phyloP scores from a whole-genome alignment of 495 filamentous ascomycete species.

The Endocarpon pusillum region DNA sequence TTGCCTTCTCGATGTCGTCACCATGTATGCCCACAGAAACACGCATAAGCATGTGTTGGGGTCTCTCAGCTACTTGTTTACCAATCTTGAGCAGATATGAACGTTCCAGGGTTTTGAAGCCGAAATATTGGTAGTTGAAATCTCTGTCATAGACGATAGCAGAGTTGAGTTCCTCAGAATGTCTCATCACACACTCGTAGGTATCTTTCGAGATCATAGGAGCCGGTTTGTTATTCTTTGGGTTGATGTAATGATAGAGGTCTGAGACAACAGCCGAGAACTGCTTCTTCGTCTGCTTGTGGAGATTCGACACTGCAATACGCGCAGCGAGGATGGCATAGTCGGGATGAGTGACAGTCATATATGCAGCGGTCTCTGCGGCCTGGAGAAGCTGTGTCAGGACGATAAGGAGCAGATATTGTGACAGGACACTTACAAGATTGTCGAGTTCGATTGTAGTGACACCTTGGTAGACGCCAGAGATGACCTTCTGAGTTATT shows the following conservation, averaged over 20 bases:
- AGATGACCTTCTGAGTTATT: constrained; percentile 98
- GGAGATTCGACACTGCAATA: constrained; percentile 96
- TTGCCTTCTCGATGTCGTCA: constrained; percentile 77
- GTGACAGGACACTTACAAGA: constrained; percentile 43
- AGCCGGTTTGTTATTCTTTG: constrained; percentile 65
- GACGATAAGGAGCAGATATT: background rate
- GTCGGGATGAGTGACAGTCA: constrained; percentile 98
- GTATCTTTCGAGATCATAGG: constrained; percentile 87
- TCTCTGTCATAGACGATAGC: constrained; percentile 98
- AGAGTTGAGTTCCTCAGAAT: constrained; percentile 91
- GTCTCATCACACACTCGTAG: constrained; percentile 83
- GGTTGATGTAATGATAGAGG: constrained; percentile 91
- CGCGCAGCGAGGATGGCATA: constrained; percentile 97
- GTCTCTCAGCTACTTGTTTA: constrained; percentile 86
- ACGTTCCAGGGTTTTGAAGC: constrained; percentile 97
- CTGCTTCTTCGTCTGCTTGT: constrained; percentile 99
- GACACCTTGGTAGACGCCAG: constrained; percentile 96
- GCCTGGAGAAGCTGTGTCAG: constrained; percentile 36
- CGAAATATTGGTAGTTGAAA: constrained; percentile 99
- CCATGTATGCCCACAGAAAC: constrained; percentile 94
- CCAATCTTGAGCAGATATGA: constrained; percentile 89
- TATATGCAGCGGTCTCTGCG: constrained; percentile 96
- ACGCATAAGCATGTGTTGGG: constrained; percentile 99
- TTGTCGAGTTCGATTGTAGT: constrained; percentile 92
- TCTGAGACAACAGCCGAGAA: constrained; percentile 88